Evolutionary conservation across 2,329 filamentous ascomycete genomes (phyloP).

Genomic region (Aspergillus quadrilineatus): DNA sequence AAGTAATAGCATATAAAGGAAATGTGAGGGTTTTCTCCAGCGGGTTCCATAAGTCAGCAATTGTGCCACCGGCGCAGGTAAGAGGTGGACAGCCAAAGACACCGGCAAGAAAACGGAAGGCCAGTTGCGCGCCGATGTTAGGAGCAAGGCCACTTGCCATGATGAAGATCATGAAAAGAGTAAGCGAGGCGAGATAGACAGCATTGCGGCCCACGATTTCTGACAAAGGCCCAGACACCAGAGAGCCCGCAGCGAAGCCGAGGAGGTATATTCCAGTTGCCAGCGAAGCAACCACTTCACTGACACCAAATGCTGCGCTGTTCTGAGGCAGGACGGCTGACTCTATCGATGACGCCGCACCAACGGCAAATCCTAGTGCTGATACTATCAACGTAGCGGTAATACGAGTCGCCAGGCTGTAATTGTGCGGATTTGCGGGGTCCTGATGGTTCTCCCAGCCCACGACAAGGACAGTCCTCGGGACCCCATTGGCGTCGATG

Average conservation of each 20-base stretch:
- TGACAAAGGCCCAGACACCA: slow-evolving; percentile 51
- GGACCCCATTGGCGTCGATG: slow-evolving; percentile 3
- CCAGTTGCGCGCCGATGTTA: slow-evolving; percentile 49
- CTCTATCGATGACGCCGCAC: slow-evolving; percentile 54
- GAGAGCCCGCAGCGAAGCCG: slow-evolving; percentile 49
- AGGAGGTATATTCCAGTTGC: slow-evolving; percentile 42
- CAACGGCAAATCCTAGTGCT: slow-evolving; percentile 52
- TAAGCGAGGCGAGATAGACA: slow-evolving; percentile 49
- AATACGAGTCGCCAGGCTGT: slow-evolving; percentile 32
- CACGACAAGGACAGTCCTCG: slow-evolving; percentile 32
- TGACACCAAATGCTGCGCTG: slow-evolving; percentile 48
- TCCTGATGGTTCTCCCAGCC: slow-evolving; percentile 41
- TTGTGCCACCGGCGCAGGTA: slow-evolving; percentile 47
- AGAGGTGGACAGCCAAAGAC: slow-evolving; percentile 47
- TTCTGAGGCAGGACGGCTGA: slow-evolving; percentile 49
- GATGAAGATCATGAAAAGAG: slow-evolving; percentile 50
- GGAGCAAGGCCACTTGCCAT: slow-evolving; percentile 50
- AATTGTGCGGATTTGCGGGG: slow-evolving; percentile 40
- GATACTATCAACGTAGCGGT: slow-evolving; percentile 46
- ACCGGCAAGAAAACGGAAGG: slow-evolving; percentile 52
- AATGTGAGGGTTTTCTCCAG: slow-evolving; percentile 51
- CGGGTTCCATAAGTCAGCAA: slow-evolving; percentile 49
- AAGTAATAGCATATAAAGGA: slow-evolving; percentile 50
- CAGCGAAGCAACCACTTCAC: slow-evolving; percentile 52
- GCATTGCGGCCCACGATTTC: slow-evolving; percentile 51